phyloP scores from a whole-genome alignment of 2,329 filamentous ascomycete species.

The Sclerotinia subarctica region DNA sequence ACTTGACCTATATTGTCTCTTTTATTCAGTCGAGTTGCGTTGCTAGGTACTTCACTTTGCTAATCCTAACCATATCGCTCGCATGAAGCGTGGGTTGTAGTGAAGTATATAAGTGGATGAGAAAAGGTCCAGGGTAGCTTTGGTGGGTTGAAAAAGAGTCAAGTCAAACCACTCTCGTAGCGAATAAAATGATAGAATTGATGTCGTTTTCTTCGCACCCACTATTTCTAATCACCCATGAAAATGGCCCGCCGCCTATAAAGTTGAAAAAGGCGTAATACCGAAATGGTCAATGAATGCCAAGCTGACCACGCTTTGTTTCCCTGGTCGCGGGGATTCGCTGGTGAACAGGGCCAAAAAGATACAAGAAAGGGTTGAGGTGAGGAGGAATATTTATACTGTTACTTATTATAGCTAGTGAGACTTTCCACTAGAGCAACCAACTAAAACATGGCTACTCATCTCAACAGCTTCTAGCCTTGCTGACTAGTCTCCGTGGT shows the following conservation, averaged over 20 bases:
- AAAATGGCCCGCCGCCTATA: background rate
- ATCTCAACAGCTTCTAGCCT: constrained; percentile 14
- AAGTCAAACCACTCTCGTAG: background rate
- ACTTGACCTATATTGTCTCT: background rate
- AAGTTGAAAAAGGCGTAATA: background rate
- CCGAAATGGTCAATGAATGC: background rate
- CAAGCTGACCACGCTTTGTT: background rate
- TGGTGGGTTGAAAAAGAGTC: background rate
- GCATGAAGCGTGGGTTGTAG: background rate
- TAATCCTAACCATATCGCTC: background rate
- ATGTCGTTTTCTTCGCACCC: background rate
- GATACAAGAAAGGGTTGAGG: background rate
- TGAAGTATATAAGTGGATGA: background rate
- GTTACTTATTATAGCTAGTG: background rate
- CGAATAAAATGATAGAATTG: background rate
- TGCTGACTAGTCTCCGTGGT: constrained; percentile 4
- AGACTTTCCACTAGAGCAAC: constrained; percentile 1
- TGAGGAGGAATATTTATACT: background rate
- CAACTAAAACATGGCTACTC: constrained; percentile 1
- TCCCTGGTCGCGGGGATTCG: constrained; percentile 7
- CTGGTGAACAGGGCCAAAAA: background rate
- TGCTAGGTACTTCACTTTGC: background rate
- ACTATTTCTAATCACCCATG: background rate
- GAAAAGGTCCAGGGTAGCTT: constrained; percentile 2
- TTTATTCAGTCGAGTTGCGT: background rate